phyloP scores from a whole-genome alignment of 2,329 filamentous ascomycete genomes.

The Fusarium nelsonii region DNA sequence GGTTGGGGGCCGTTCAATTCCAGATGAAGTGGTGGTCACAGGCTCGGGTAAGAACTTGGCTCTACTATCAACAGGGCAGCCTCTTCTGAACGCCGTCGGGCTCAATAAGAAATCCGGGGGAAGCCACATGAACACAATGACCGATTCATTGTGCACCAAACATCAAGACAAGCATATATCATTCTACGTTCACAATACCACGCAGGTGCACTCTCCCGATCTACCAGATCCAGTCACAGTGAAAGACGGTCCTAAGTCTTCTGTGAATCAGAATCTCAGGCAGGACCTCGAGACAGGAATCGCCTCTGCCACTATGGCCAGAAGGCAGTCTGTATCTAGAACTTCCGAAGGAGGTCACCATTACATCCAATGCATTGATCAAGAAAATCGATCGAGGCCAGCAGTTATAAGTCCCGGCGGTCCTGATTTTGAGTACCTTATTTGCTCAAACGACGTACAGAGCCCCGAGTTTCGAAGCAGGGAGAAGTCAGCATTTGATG shows the following conservation, averaged over 20 bases:
- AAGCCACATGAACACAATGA: background rate
- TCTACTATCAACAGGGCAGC: background rate
- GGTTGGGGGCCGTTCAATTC: constrained; percentile 8
- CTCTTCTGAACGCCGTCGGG: background rate
- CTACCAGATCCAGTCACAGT: background rate
- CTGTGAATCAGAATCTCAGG: background rate
- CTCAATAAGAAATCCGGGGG: background rate
- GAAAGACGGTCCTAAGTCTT: background rate
- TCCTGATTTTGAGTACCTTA: background rate
- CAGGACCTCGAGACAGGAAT: background rate
- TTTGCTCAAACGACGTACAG: background rate
- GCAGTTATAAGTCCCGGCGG: background rate
- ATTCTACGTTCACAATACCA: background rate
- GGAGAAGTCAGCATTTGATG: background rate
- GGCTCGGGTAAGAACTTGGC: constrained; percentile 8
- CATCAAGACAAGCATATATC: background rate
- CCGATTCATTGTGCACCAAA: background rate
- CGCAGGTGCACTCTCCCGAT: background rate
- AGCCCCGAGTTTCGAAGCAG: background rate
- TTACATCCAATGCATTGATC: constrained; percentile 3
- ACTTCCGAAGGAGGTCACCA: constrained; percentile 11
- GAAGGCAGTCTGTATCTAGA: background rate
- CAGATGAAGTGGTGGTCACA: constrained; percentile 42
- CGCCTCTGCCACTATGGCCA: background rate
- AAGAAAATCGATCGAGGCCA: background rate